These are phyloP conservation scores for Penicillium goetzii DNA, from an alignment of 495 filamentous ascomycete species.

Conservation along the genomic window DNA sequence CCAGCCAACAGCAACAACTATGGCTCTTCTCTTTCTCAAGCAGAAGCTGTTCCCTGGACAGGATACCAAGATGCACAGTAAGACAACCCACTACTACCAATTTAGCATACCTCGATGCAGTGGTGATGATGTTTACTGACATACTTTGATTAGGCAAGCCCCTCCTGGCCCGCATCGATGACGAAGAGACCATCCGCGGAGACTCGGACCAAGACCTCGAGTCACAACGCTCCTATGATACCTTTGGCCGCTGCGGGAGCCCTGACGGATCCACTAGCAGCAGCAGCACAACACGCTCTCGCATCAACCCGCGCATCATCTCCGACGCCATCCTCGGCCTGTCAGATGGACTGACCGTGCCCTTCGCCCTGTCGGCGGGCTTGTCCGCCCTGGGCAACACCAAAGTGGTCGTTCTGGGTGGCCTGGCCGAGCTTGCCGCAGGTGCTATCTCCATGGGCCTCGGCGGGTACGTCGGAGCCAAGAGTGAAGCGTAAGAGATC, in stretches of 20 bases:
- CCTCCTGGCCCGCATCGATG: conserved; percentile 37
- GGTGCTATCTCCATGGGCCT: conserved; percentile 62
- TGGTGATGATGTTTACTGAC: conserved; percentile 5
- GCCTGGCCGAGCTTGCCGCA: conserved; percentile 58
- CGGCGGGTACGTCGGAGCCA: conserved; percentile 66
- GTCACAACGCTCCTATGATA: conserved; percentile 47
- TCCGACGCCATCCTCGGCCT: conserved; percentile 63
- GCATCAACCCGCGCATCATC: conserved; percentile 56
- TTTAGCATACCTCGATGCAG: background rate
- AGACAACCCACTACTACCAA: conserved; percentile 10
- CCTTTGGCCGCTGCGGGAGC: conserved; percentile 40
- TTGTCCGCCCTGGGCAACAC: conserved; percentile 57
- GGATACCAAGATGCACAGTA: conserved; percentile 25
- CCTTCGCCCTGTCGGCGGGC: conserved; percentile 60
- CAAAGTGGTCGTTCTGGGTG: conserved; percentile 57
- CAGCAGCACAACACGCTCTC: conserved; percentile 38
- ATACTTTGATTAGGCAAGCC: conserved; percentile 35
- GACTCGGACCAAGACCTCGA: conserved; percentile 42
- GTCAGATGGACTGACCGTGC: conserved; percentile 62
- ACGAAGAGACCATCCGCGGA: conserved; percentile 36
- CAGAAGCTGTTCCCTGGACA: conserved; percentile 44
- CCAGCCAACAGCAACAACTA: conserved; percentile 16
- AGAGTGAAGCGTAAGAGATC: conserved; percentile 65
- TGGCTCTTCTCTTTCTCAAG: conserved; percentile 51
- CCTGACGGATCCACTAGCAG: conserved; percentile 32